Percentiles rank a stretch among this genome's conserved stretches.
Conservation (phyloP, 257 asterid genomes). For the Osmanthus fragrans region DNA sequence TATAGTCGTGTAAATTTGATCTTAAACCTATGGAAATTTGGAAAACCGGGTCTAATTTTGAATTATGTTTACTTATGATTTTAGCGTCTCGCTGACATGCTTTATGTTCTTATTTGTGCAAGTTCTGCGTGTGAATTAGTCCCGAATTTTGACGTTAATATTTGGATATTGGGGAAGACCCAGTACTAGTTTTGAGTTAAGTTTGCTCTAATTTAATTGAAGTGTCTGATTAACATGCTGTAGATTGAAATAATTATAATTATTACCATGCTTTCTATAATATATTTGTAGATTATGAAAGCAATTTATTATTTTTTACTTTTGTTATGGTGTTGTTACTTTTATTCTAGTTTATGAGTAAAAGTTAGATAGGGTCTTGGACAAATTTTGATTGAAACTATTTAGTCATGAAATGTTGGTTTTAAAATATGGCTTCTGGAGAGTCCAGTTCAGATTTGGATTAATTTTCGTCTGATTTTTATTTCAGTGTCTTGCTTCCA, state of each 20-base stretch:
- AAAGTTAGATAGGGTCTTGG: neutral
- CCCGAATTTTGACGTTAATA: neutral
- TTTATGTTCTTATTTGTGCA: no score
- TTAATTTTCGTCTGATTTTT: neutral
- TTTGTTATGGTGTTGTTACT: neutral
- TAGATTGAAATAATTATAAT: no score
- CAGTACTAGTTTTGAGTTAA: neutral
- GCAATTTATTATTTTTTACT: no score
- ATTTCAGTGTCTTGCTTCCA: neutral
- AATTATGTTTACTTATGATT: neutral
- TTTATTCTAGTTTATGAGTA: neutral
- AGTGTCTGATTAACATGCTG: neutral
- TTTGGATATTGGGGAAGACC: neutral
- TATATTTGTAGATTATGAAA: no score
- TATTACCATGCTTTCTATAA: no score
- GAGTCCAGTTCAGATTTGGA: neutral
- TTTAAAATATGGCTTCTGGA: neutral
- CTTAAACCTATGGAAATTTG: neutral
- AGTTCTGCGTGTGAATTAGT: no score
- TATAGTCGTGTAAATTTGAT: constrained; percentile 12
- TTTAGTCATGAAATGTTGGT: neutral
- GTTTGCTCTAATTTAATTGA: neutral
- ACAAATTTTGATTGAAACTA: neutral
- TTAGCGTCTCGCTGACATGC: neutral
- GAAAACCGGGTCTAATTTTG: neutral